Percentiles rank a stretch among this genome's conserved stretches.
These are phyloP conservation scores for Saccharomyces uvarum DNA, from an alignment of 1,139 yeast species.

Conservation along the genomic window DNA sequence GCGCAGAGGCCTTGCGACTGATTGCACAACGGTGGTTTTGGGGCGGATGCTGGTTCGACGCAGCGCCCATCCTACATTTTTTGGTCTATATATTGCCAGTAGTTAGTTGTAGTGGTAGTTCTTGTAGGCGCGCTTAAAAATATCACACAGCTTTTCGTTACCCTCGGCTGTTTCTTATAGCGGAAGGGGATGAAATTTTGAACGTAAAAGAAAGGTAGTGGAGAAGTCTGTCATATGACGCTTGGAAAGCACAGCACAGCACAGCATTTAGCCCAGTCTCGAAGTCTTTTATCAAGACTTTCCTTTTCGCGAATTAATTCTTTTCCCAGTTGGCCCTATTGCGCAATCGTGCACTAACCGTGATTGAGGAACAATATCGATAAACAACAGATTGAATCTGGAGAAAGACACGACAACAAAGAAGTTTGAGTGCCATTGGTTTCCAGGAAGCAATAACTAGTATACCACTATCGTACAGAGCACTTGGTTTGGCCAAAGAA, in stretches of 20 bases:
- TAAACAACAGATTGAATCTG: not conserved
- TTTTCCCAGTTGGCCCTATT: not conserved
- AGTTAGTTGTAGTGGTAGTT: not conserved
- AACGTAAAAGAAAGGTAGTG: not conserved
- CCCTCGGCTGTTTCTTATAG: not conserved
- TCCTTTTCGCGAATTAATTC: not conserved
- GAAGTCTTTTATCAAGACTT: not conserved
- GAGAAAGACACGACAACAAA: not conserved
- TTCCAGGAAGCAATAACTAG: not conserved
- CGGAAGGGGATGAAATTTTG: slow-evolving; percentile 1
- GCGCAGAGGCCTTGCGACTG: no score
- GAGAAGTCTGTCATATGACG: not conserved
- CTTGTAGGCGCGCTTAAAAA: not conserved
- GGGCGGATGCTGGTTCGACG: no score
- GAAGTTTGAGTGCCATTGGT: not conserved
- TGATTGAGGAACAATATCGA: not conserved
- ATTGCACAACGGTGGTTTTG: no score
- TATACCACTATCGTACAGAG: not conserved
- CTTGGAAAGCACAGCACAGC: not conserved
- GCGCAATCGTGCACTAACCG: not conserved
- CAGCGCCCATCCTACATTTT: no score
- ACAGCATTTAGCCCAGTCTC: not conserved
- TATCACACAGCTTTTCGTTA: not conserved
- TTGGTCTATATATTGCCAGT: no score
- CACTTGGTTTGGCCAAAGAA: not conserved